phyloP scores from a whole-genome alignment of 345 rosid genomes.

The Euphorbia tirucalli region DNA sequence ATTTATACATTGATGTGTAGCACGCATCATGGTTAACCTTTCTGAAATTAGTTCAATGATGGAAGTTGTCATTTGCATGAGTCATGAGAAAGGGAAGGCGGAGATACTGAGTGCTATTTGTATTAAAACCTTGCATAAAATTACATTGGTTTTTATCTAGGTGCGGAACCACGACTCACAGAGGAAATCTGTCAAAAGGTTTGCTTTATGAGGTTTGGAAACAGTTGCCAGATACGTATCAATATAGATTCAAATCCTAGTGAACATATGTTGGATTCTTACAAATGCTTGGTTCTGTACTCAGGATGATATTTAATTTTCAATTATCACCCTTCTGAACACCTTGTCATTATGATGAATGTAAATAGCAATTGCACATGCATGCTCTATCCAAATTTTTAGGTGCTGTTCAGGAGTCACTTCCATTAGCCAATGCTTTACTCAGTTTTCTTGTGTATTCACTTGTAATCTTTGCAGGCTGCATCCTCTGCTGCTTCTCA shows the following conservation, averaged over 20 bases:
- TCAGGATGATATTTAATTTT: neutral
- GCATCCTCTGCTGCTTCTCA: conserved; percentile 50
- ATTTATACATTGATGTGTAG: neutral
- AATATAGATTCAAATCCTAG: neutral
- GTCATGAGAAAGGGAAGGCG: neutral
- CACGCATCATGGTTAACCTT: neutral
- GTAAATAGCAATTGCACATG: neutral
- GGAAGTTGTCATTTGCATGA: neutral
- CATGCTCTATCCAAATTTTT: neutral
- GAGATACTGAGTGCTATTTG: neutral
- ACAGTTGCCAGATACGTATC: neutral
- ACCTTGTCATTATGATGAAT: neutral
- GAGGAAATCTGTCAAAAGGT: neutral
- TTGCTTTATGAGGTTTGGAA: neutral
- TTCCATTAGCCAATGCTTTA: neutral
- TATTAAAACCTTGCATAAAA: neutral
- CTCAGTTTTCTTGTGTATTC: neutral
- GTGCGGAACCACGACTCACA: neutral
- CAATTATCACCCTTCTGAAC: neutral
- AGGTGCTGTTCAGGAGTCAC: neutral
- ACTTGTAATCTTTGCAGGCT: conserved; percentile 36
- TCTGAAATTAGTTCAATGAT: neutral
- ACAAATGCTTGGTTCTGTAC: neutral
- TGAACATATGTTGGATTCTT: neutral
- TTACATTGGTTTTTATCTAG: neutral